These are phyloP conservation scores for Penicillium odoratum DNA, from an alignment of 495 filamentous ascomycete genomes.

Conservation along the genomic window DNA sequence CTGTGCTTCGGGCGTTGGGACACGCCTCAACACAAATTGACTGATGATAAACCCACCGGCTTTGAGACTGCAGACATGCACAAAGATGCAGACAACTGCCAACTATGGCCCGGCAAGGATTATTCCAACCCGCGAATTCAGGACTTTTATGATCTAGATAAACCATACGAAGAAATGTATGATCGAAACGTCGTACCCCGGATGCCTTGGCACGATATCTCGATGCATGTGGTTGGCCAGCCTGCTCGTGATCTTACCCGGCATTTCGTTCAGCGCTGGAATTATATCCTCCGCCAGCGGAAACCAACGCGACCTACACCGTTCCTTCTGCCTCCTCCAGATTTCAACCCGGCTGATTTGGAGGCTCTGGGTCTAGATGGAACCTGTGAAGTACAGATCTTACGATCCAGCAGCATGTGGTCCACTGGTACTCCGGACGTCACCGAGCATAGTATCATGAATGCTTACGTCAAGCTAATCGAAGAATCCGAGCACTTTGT, in stretches of 20 bases:
- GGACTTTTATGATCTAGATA: constrained; percentile 91
- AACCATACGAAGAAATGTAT: constrained; percentile 99
- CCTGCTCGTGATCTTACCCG: constrained; percentile 91
- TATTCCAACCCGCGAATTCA: constrained; percentile 95
- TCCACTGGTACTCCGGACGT: constrained; percentile 81
- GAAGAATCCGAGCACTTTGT: constrained; percentile 95
- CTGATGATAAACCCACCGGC: constrained; percentile 92
- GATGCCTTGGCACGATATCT: constrained; percentile 99
- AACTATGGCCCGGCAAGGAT: constrained; percentile 97
- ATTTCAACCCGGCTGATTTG: constrained; percentile 81
- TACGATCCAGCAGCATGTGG: constrained; percentile 88
- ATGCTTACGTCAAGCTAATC: constrained; percentile 92
- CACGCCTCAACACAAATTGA: constrained; percentile 84
- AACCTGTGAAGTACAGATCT: constrained; percentile 93
- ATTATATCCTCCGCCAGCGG: constrained; percentile 90
- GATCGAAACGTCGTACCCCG: constrained; percentile 81
- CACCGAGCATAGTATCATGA: constrained; percentile 92
- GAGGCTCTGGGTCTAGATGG: constrained; percentile 85
- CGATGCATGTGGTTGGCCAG: constrained; percentile 97
- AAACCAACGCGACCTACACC: constrained; percentile 94
- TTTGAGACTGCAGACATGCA: constrained; percentile 77
- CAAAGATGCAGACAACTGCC: constrained; percentile 90
- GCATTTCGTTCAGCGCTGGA: constrained; percentile 99
- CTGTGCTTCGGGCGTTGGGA: constrained; percentile 98
- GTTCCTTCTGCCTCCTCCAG: constrained; percentile 88